These are phyloP conservation scores for Fusarium metavorans DNA, from an alignment of 2,329 filamentous ascomycete genomes.

Conservation along the genomic window DNA sequence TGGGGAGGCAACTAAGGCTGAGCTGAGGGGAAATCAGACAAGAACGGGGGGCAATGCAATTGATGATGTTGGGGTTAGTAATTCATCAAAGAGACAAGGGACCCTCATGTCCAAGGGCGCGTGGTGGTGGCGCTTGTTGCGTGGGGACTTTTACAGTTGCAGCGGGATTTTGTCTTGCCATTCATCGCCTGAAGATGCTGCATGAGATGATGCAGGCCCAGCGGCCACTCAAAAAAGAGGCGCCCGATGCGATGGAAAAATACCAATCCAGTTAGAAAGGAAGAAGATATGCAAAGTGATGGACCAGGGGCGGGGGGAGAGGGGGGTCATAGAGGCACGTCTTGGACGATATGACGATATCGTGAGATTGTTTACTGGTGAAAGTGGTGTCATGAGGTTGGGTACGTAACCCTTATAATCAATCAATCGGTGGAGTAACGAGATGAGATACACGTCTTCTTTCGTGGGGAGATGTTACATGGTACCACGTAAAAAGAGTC, in stretches of 20 bases:
- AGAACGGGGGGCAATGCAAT: background rate
- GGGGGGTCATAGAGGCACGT: background rate
- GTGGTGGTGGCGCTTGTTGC: background rate
- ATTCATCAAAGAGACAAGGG: background rate
- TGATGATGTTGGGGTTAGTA: background rate
- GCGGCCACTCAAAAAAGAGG: background rate
- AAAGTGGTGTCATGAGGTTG: slow-evolving; percentile 21
- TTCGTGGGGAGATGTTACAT: background rate
- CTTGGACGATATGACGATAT: slow-evolving; percentile 21
- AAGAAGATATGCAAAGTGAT: background rate
- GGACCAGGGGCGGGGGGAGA: background rate
- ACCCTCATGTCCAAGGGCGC: background rate
- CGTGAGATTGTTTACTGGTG: slow-evolving; percentile 1
- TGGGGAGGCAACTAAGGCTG: background rate
- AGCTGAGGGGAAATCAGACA: background rate
- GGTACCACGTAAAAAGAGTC: background rate
- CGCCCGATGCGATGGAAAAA: slow-evolving; percentile 24
- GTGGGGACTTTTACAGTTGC: background rate
- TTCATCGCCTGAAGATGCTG: background rate
- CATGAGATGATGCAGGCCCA: background rate
- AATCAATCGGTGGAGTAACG: background rate
- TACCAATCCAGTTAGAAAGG: background rate
- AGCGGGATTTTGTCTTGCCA: background rate
- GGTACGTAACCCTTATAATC: background rate
- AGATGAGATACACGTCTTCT: background rate